Evolutionary conservation across 768 basidiomycete species (phyloP), one percentile per base, ranked within the genome.

Genomic region (Lactarius evosmus): DNA sequence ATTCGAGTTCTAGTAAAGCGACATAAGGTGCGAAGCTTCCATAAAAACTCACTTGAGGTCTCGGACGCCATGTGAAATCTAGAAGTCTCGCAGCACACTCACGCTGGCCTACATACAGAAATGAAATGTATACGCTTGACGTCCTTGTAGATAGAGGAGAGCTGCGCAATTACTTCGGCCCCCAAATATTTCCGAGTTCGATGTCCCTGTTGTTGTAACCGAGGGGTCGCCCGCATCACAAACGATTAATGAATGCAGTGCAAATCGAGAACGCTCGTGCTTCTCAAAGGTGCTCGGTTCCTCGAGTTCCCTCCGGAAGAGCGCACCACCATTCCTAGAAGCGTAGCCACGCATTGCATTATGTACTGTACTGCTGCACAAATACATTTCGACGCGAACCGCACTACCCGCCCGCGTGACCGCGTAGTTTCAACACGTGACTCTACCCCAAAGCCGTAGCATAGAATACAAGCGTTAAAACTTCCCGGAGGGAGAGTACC

Each of bases 281-380:
- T 49, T 49, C 25, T 49, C n/a, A n/a, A n/a, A n/a, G n/a, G n/a
- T n/a, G n/a, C n/a, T n/a, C 46, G 46, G 46, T 49, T 49, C 46
- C 44, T n/a, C n/a, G 3, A n/a, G 8, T 40, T 12, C 9, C 41
- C 22, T 46, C 44, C n/a, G 7, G n/a, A 44, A 44, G 44, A 46
- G 12, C 22, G 6, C 22, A 22, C 11, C 22, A 46, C 22, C 46
- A 49, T 49, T 25, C 12, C 46, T 49, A 14, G 46, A 46, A 46
- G 46, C 25, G 12, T 25, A 46, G 22, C 41, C n/a, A 40, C n/a
- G 44, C 44, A 46, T 22, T 22, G 44, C n/a, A 46, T 46, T 22
- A 46, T 5, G 22, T 22, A 38, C 3, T 36, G 36, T 36, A 11
- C 36, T 36, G 3, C 11, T 40, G 38, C 14, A 40, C 38, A 40